These are phyloP conservation scores for Pulveroboletus sp. DNA, from an alignment of 768 basidiomycete genomes.

Conservation along the genomic window DNA sequence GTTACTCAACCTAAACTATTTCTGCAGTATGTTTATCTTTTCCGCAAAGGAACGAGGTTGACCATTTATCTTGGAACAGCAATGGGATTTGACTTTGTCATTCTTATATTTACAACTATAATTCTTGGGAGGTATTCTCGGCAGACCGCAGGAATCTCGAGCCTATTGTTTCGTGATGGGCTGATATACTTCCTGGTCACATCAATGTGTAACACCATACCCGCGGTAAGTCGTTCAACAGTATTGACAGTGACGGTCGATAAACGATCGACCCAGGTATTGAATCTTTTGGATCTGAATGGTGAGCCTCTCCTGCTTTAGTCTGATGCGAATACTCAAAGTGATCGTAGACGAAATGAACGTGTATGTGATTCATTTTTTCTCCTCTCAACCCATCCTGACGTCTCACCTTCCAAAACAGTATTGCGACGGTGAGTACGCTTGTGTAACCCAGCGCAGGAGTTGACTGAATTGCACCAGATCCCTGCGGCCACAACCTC, in stretches of 20 bases:
- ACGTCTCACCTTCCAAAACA: constrained; percentile 1
- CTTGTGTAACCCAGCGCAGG: neutral
- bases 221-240: constrained; percentile 47
- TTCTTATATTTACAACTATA: constrained; percentile 53
- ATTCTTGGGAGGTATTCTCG: constrained; percentile 45
- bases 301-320: constrained; percentile 12
- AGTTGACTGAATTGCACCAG: constrained; percentile 24
- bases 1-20: constrained; percentile 62
- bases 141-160: constrained; percentile 59
- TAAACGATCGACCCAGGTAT: constrained; percentile 14
- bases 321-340: neutral
- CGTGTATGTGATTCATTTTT: constrained; percentile 13
- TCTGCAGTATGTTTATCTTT: constrained; percentile 54
- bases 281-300: constrained; percentile 25
- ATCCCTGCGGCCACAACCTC: constrained; percentile 66
- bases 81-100: constrained; percentile 66
- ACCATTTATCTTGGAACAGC: constrained; percentile 36
- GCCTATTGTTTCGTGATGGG: constrained; percentile 70
- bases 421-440: constrained; percentile 23
- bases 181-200: constrained; percentile 67
- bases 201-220: constrained; percentile 63
- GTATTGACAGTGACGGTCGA: neutral
- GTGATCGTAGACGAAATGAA: constrained; percentile 24
- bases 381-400: neutral
- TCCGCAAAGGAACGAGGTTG: neutral